Evolutionary conservation across 805 yeast genomes (phyloP).

Genomic region (Saccharomycopsis lassenensis): DNA sequence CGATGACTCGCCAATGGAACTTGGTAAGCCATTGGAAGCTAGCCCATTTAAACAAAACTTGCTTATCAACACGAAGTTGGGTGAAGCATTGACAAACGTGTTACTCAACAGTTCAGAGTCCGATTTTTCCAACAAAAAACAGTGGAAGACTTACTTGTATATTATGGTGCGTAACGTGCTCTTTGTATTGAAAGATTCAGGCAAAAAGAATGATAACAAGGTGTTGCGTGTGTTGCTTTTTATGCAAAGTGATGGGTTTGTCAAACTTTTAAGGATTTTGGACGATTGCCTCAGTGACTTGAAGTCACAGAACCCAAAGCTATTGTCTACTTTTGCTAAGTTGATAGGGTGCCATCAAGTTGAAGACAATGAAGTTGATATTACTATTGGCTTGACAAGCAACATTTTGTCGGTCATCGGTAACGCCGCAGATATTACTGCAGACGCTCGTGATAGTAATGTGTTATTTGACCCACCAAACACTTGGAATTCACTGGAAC

Average conservation of each 20-base stretch:
- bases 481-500: too few relatives aligned
- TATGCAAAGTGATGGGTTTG: conserved; percentile 40
- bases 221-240: too few relatives aligned
- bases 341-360: conserved; percentile 4
- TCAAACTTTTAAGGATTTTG: too few relatives aligned
- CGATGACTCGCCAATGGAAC: too few relatives aligned
- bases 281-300: too few relatives aligned
- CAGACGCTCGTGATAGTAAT: too few relatives aligned
- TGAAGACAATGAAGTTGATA: conserved; percentile 9
- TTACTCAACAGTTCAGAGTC: neutral
- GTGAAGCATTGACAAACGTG: conserved; percentile 20
- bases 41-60: neutral
- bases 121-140: neutral
- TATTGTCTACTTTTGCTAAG: neutral
- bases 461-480: too few relatives aligned
- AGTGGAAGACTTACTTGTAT: conserved; percentile 24
- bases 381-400: conserved; percentile 7
- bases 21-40: too few relatives aligned
- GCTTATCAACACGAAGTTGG: conserved; percentile 3
- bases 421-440: too few relatives aligned
- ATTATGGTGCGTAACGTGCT: conserved; percentile 28
- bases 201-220: too few relatives aligned
- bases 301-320: too few relatives aligned
- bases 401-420: conserved; percentile 2
- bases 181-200: too few relatives aligned